Evolutionary conservation across 306 rosid genomes (phyloP).

Genomic region (Mucuna pruriens): DNA sequence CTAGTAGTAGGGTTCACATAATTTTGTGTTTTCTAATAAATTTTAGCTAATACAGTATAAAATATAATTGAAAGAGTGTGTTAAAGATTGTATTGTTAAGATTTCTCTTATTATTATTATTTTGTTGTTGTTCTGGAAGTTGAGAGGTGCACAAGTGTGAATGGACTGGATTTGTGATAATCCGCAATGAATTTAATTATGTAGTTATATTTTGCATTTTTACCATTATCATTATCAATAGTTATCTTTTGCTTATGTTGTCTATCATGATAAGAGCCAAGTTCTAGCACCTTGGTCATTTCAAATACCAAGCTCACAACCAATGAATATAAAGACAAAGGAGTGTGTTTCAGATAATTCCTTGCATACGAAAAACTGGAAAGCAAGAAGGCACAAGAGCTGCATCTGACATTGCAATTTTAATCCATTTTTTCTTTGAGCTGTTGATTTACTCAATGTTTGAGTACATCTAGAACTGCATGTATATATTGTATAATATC

Average conservation of each 20-base stretch:
- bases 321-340: not conserved
- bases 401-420: not conserved
- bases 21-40: not conserved
- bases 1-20: not conserved
- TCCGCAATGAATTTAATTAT: not conserved
- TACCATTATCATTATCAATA: not conserved
- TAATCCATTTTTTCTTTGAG: not conserved
- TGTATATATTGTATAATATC: not conserved
- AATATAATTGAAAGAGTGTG: not conserved
- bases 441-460: not conserved
- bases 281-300: not conserved
- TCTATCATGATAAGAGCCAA: not conserved
- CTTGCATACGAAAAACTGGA: not conserved
- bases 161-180: constrained; percentile 5
- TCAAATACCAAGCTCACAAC: not conserved
- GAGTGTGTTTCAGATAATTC: not conserved
- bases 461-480: not conserved
- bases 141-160: not conserved
- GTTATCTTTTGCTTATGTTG: not conserved
- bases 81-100: not conserved
- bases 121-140: not conserved
- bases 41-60: not conserved
- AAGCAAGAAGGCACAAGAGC: not conserved
- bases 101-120: not conserved
- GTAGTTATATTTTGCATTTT: not conserved